Evolutionary conservation across 805 yeast species (phyloP).

Genomic region (Hyphopichia homilentoma): DNA sequence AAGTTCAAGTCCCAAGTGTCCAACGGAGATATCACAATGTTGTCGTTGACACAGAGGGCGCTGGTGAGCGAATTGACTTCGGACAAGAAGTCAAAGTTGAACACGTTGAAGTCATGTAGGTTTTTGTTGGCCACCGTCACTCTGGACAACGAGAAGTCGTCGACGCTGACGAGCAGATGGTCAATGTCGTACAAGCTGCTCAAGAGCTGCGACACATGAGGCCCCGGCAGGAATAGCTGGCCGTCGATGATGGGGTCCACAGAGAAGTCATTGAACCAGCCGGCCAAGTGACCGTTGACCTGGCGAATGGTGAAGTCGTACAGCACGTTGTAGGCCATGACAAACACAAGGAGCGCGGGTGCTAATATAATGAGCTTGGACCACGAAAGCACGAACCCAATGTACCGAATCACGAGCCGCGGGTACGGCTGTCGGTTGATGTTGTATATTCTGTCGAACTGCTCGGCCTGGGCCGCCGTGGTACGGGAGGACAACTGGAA

Average conservation of each 20-base stretch:
- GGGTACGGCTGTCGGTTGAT: slow-evolving; percentile 3
- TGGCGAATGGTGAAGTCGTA: slow-evolving; percentile 30
- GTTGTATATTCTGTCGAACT: no score
- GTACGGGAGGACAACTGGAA: no score
- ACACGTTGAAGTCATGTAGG: slow-evolving; percentile 5
- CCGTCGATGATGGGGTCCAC: not conserved
- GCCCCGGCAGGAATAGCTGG: not conserved
- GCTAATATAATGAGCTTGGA: slow-evolving; percentile 27
- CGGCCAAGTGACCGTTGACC: slow-evolving; percentile 18
- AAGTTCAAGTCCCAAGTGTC: slow-evolving; percentile 5
- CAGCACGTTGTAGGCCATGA: slow-evolving; percentile 31
- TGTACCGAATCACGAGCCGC: slow-evolving; percentile 3
- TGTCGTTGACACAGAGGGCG: not conserved
- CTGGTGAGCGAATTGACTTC: slow-evolving; percentile 5
- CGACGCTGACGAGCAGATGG: not conserved
- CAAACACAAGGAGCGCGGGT: slow-evolving; percentile 28
- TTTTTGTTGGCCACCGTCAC: slow-evolving; percentile 1
- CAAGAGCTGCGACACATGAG: not conserved
- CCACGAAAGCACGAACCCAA: slow-evolving; percentile 17
- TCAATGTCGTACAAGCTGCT: slow-evolving; percentile 1
- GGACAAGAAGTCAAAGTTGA: slow-evolving; percentile 10
- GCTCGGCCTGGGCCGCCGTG: no score
- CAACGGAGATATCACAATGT: slow-evolving; percentile 11
- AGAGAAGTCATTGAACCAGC: slow-evolving; percentile 6
- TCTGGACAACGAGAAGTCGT: slow-evolving; percentile 8